Evolutionary conservation across 116 monocot genomes (phyloP), one percentile per base, ranked within the genome.

Genomic region (Phalaenopsis hybrid): DNA sequence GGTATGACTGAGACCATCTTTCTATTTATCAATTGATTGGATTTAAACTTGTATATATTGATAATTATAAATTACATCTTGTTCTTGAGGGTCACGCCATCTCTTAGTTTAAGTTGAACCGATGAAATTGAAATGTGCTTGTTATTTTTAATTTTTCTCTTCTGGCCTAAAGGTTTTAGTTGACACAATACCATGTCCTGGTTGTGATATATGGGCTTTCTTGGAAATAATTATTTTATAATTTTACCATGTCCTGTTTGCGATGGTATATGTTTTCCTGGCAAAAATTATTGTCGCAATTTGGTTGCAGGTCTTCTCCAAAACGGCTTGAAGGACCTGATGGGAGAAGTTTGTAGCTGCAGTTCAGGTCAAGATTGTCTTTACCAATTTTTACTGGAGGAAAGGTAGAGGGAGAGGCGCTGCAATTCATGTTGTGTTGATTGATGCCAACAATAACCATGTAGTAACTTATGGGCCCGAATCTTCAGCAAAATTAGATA

Each of bases 321-420:
- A 93, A 90, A 79, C 85, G 79, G 84, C 81, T 93, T 78, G 90
- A 90, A 90, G 93, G 87, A 21, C 90, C 86, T 68, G 90, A 89
- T 85, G 90, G 89, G 79, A 90, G 89, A 85, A 90, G 82, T 49
- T 52, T 93, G 77, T 89, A 93, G 81, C 70, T 93, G 68, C 93
- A 89, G n/a, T 93, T 93, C 80, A 89, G 80, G 68, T 86, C 90
- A 49, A 88, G 87, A 57, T 59, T 90, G n/a, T 85, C 89, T 41
- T 69, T 93, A 31, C 93, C 90, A 20, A 85, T 93, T 75, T 93
- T 89, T 55, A 93, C 93, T 0, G 93, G 93, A 44, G 93, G 93
- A 74, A 93, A 89, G 80, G 89, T 93, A 50, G 93, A 93, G 85
- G 93, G 93, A 81, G 93, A 46, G 93, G 93, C 76, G 90, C 93